Base-by-base conservation (phyloP, 768 basidiomycete genomes). In the Mycena metata region DNA sequence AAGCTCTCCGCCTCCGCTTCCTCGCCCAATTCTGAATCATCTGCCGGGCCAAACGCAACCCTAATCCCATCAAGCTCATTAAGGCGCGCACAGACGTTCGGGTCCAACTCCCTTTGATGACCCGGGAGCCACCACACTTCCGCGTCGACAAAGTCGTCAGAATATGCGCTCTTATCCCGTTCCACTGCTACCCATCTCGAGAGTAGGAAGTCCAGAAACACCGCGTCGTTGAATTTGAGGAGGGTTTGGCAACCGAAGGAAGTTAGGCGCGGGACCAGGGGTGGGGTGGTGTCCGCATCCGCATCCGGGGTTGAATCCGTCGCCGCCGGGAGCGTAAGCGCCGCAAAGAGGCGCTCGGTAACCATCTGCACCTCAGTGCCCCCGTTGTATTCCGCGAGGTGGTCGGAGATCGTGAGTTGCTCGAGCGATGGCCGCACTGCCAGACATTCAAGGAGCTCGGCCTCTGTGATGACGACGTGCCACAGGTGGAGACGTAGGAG, bases 401-500 rank as follows among this genome's bases (percentile, higher is more conserved):
- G 52, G 21, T 60, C 59, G 17, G 59, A 33, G 16, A 62, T 52
- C 1, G 60, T 17, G 6, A 62, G 60, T 2, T 10, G n/a, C 24
- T 42, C 23, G 10, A 62, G 39, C 0, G 19, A 19, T 1, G 49
- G 60, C 3, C 50, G 39, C 7, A 13, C 36, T 2, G 35, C 35
- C 1, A 62, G n/a, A 42, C 36, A 62, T 42, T 50, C 49, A 13
- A 62, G 49, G 23, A 62, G 60, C n/a, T 62, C 7, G 8, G 12
- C 23, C 16, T 62, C 47, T 16, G 47, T 42, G 19, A 62, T 41
- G 9, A 41, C 11, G 0, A 51, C 39, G n/a, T 35, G 9, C 11
- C 9, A 26, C 10, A 62, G 23, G 9, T 41, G 6, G 16, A 62
- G 60, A 2, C 6, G 4, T 13, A 1, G 3, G 3, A 62, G 35